These are phyloP conservation scores for Benincasa hispida DNA, from an alignment of 306 rosid genomes.

Conservation along the genomic window DNA sequence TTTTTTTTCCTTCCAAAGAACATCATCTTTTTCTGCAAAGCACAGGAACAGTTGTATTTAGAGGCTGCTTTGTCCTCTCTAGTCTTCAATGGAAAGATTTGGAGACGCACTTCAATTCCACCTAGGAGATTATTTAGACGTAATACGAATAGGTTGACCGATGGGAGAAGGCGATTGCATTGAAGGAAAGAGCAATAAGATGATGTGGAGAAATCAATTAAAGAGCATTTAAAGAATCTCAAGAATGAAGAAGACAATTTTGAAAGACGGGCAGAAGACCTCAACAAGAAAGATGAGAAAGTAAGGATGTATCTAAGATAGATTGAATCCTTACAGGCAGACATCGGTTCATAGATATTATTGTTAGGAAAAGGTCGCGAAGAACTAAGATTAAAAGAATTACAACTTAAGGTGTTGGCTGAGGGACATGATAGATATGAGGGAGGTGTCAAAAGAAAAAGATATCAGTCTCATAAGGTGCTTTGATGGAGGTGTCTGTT, in stretches of 20 bases:
- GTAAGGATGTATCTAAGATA: not conserved
- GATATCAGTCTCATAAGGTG: not conserved
- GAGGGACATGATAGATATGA: constrained; percentile 21
- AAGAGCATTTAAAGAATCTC: not conserved
- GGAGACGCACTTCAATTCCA: constrained; percentile 27
- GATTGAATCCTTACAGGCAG: constrained; percentile 6
- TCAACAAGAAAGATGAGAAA: constrained; percentile 2
- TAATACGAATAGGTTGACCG: not conserved
- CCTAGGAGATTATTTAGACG: not conserved
- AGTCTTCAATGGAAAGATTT: constrained; percentile 36
- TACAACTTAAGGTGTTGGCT: constrained; percentile 7
- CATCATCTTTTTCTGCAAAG: not conserved
- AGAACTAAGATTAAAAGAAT: constrained; percentile 18
- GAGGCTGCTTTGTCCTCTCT: constrained; percentile 19
- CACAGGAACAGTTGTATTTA: constrained; percentile 16
- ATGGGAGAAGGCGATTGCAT: constrained; percentile 7
- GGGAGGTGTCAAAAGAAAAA: constrained; percentile 4
- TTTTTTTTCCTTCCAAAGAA: not conserved
- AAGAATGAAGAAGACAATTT: constrained; percentile 3
- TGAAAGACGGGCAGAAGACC: not conserved
- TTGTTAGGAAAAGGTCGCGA: constrained; percentile 4
- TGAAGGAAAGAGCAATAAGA: constrained; percentile 11
- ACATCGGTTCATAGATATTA: not conserved
- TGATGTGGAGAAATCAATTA: not conserved
- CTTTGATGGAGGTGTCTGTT: too few species aligned